phyloP scores from a whole-genome alignment of 768 basidiomycete genomes.

The Russula dissimulans region DNA sequence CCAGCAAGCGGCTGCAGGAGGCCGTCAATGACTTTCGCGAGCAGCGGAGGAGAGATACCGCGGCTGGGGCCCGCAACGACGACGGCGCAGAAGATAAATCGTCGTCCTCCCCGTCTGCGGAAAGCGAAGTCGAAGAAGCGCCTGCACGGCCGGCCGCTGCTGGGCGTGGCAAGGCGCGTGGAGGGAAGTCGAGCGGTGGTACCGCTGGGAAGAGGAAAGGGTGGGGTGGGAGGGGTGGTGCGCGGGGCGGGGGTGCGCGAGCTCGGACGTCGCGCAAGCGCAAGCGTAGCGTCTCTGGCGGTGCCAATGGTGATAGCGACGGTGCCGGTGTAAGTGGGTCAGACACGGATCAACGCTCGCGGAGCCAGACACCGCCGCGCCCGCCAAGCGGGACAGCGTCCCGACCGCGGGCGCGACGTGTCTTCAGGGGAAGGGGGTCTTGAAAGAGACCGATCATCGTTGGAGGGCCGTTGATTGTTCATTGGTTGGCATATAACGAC shows the following conservation, averaged over 20 bases:
- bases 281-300: conserved; percentile 19
- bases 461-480: not conserved
- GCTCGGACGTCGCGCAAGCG: not conserved
- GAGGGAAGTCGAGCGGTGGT: not conserved
- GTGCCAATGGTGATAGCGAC: conserved; percentile 8
- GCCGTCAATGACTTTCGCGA: conserved; percentile 77
- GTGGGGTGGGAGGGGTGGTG: conserved; percentile 7
- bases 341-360: not conserved
- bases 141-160: not conserved
- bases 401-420: conserved; percentile 11
- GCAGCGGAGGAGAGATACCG: conserved; percentile 24
- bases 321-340: not conserved
- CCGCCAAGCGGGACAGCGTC: conserved; percentile 7
- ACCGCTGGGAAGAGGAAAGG: conserved; percentile 1
- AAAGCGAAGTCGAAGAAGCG: not conserved
- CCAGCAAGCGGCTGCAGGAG: conserved; percentile 80
- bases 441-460: too few species aligned
- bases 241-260: conserved; percentile 5
- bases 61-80: conserved; percentile 8
- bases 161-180: not conserved
- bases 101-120: not conserved
- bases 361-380: conserved; percentile 23
- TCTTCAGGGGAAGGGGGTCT: conserved; percentile 1
- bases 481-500: too few species aligned
- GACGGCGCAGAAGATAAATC: not conserved